Conservation (phyloP, 208 protist species). For the Paratrypanosoma confusum region DNA sequence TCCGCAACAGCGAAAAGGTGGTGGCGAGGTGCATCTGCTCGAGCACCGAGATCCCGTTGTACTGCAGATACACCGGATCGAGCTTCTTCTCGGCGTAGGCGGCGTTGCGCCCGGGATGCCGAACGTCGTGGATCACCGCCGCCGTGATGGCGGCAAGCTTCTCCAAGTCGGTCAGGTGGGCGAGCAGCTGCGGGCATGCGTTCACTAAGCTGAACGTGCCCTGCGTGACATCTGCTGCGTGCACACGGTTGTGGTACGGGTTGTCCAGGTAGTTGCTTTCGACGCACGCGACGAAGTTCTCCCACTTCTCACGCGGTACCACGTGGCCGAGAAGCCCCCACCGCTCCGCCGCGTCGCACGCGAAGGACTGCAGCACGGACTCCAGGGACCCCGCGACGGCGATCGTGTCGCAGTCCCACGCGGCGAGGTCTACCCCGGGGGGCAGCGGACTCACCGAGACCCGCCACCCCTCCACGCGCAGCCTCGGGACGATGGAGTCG, state of each 20-base stretch:
- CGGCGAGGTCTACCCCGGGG: slow-evolving; percentile 1
- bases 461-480: no score
- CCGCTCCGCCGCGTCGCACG: slow-evolving; percentile 23
- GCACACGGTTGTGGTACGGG: slow-evolving; percentile 65
- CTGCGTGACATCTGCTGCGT: slow-evolving; percentile 71
- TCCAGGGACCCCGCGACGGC: slow-evolving; percentile 13
- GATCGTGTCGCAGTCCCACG: slow-evolving; percentile 35
- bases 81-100: slow-evolving; percentile 36
- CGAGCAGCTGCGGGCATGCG: slow-evolving; percentile 18
- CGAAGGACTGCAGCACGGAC: slow-evolving; percentile 36
- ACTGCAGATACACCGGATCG: slow-evolving; percentile 44
- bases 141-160: slow-evolving; percentile 51
- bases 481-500: no score
- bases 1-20: slow-evolving; percentile 40
- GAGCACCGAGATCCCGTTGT: slow-evolving; percentile 35
- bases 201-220: slow-evolving; percentile 36
- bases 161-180: slow-evolving; percentile 41
- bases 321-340: slow-evolving; percentile 37
- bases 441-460: no score
- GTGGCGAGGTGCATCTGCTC: slow-evolving; percentile 72
- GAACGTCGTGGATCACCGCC: slow-evolving; percentile 54
- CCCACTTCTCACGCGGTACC: slow-evolving; percentile 23
- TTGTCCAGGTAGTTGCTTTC: slow-evolving; percentile 66
- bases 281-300: slow-evolving; percentile 19
- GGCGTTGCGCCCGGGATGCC: slow-evolving; percentile 54